phyloP scores from a whole-genome alignment of 2,329 filamentous ascomycete species.

The Pseudogymnoascus sp. region DNA sequence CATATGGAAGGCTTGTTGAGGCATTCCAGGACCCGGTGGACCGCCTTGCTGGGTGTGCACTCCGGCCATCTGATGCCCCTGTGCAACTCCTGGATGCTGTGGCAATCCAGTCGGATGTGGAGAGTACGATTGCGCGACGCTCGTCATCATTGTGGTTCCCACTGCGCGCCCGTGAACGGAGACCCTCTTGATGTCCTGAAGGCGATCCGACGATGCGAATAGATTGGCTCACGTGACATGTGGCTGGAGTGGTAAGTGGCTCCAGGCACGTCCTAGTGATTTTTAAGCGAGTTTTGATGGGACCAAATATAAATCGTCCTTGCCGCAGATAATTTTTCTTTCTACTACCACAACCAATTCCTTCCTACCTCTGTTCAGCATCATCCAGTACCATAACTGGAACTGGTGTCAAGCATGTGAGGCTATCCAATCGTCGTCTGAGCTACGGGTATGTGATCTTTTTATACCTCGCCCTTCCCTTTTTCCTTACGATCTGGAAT shows the following conservation, averaged over 20 bases:
- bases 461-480: slow-evolving; percentile 12
- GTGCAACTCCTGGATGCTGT: slow-evolving; percentile 61
- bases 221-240: slow-evolving; percentile 1
- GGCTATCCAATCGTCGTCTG: not conserved
- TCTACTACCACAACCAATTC: slow-evolving; percentile 12
- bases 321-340: slow-evolving; percentile 9
- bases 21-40: slow-evolving; percentile 54
- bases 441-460: not conserved
- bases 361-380: not conserved
- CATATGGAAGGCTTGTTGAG: slow-evolving; percentile 65
- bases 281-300: slow-evolving; percentile 12
- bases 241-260: not conserved
- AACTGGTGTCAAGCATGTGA: not conserved
- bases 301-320: slow-evolving; percentile 8
- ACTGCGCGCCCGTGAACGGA: slow-evolving; percentile 9
- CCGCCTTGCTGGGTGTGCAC: slow-evolving; percentile 65
- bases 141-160: slow-evolving; percentile 60
- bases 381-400: not conserved
- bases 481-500: slow-evolving; percentile 36
- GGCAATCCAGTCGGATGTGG: slow-evolving; percentile 67
- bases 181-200: slow-evolving; percentile 9
- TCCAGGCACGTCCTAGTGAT: slow-evolving; percentile 4
- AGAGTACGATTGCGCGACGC: slow-evolving; percentile 59
- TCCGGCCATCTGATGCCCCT: slow-evolving; percentile 49
- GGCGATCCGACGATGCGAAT: slow-evolving; percentile 10